Percentiles rank a stretch among this genome's conserved stretches.
phyloP scores from a whole-genome alignment of 345 rosid species.

The Gossypium raimondii region DNA sequence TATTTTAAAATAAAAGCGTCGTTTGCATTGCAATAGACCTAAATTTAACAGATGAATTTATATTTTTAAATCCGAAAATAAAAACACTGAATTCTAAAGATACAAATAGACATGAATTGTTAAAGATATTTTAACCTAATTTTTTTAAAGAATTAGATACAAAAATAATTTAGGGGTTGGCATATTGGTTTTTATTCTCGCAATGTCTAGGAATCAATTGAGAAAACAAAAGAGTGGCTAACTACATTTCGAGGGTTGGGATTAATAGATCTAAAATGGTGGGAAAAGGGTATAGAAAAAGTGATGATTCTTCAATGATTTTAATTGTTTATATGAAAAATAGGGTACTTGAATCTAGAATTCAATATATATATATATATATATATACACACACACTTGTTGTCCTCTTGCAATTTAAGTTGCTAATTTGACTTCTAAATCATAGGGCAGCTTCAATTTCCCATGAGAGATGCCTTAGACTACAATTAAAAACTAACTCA shows the following conservation, averaged over 20 bases:
- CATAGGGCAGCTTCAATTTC: not conserved
- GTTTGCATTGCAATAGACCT: too few relatives aligned
- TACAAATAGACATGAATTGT: too few relatives aligned
- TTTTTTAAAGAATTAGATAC: too few relatives aligned
- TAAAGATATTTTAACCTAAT: too few relatives aligned
- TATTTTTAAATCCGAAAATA: too few relatives aligned
- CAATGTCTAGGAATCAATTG: not conserved
- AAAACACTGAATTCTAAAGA: too few relatives aligned
- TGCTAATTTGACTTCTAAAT: not conserved
- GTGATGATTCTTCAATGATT: not conserved
- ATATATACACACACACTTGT: too few relatives aligned
- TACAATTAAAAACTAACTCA: not conserved
- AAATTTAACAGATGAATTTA: too few relatives aligned
- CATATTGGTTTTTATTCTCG: too few relatives aligned
- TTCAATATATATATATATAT: not conserved
- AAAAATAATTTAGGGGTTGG: not conserved
- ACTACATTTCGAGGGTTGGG: not conserved
- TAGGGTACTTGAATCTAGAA: not conserved
- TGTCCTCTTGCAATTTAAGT: slow-evolving; percentile 1
- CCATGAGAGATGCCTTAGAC: not conserved
- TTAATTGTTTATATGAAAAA: not conserved
- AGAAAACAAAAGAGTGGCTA: not conserved
- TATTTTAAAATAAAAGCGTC: too few relatives aligned
- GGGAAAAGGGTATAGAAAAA: not conserved
- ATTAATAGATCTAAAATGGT: not conserved